Evolutionary conservation across 2,329 filamentous ascomycete genomes (phyloP).

Genomic region (Fusarium nanum): DNA sequence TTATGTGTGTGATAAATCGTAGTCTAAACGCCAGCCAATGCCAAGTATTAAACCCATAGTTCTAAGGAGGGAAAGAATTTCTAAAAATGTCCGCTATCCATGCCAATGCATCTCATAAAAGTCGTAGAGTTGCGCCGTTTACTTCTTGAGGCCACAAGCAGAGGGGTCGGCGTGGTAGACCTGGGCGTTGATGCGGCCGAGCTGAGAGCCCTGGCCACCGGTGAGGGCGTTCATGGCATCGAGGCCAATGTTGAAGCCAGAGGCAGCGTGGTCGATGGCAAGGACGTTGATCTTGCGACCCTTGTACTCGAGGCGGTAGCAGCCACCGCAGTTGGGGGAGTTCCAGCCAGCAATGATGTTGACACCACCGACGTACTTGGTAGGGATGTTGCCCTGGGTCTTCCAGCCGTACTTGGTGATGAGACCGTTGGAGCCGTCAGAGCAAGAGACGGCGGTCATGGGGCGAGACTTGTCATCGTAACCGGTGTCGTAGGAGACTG

Average conservation of each 20-base stretch:
- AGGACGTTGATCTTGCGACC: slow-evolving; percentile 65
- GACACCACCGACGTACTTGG: slow-evolving; percentile 67
- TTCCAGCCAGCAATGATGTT: slow-evolving; percentile 67
- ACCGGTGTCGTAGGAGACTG: slow-evolving; percentile 76
- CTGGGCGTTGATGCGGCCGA: slow-evolving; percentile 65
- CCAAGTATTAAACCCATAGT: slow-evolving; percentile 43
- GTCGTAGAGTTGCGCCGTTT: slow-evolving; percentile 21
- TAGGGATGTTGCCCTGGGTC: slow-evolving; percentile 62
- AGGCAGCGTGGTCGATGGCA: slow-evolving; percentile 64
- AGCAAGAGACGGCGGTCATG: slow-evolving; percentile 71
- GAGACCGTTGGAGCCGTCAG: slow-evolving; percentile 74
- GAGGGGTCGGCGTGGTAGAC: slow-evolving; percentile 57
- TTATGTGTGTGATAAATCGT: slow-evolving; percentile 34
- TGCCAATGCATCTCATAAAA: slow-evolving; percentile 26
- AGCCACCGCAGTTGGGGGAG: slow-evolving; percentile 67
- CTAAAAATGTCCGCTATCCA: slow-evolving; percentile 16
- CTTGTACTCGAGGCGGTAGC: slow-evolving; percentile 66
- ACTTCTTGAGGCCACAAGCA: slow-evolving; percentile 57
- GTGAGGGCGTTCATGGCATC: slow-evolving; percentile 68
- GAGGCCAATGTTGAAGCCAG: slow-evolving; percentile 68
- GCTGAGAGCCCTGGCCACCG: slow-evolving; percentile 58
- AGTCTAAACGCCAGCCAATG: slow-evolving; percentile 44
- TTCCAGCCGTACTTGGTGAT: slow-evolving; percentile 70
- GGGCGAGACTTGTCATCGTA: slow-evolving; percentile 72
- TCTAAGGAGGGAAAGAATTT: slow-evolving; percentile 41